These are phyloP conservation scores for Xanthoparmelia taractica DNA, from an alignment of 495 filamentous ascomycete species.

Conservation along the genomic window DNA sequence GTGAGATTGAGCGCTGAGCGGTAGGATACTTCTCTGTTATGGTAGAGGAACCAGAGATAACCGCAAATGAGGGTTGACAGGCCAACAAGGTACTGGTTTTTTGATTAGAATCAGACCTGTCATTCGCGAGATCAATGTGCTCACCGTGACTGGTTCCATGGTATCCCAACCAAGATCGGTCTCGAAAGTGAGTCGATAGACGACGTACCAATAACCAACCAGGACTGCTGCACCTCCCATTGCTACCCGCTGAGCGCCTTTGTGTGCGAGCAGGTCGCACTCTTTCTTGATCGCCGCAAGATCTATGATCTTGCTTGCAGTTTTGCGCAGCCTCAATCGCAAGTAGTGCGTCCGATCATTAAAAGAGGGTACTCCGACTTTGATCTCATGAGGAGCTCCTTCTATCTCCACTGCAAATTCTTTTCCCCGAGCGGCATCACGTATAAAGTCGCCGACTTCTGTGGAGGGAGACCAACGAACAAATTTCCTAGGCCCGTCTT, in stretches of 20 bases:
- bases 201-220: slow-evolving; percentile 68
- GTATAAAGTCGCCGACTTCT: slow-evolving; percentile 92
- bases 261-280: slow-evolving; percentile 71
- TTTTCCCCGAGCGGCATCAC: slow-evolving; percentile 72
- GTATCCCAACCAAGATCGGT: slow-evolving; percentile 76
- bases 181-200: slow-evolving; percentile 71
- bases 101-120: slow-evolving; percentile 7
- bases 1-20: slow-evolving; percentile 78
- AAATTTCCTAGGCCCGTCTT: slow-evolving; percentile 47
- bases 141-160: slow-evolving; percentile 75
- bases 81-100: slow-evolving; percentile 64
- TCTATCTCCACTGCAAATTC: slow-evolving; percentile 84
- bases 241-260: slow-evolving; percentile 68
- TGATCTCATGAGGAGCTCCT: slow-evolving; percentile 59
- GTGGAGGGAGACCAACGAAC: slow-evolving; percentile 88
- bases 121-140: background rate
- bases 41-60: slow-evolving; percentile 90
- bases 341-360: slow-evolving; percentile 83
- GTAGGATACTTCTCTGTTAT: slow-evolving; percentile 84
- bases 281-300: slow-evolving; percentile 68
- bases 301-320: slow-evolving; percentile 54
- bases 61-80: slow-evolving; percentile 77
- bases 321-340: slow-evolving; percentile 63
- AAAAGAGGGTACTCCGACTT: slow-evolving; percentile 77
- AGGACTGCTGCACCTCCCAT: slow-evolving; percentile 68